Percentiles rank a stretch among this genome's conserved stretches.
Evolutionary conservation across 495 filamentous ascomycete species (phyloP).

Genomic region (Penicillium maclennaniae): DNA sequence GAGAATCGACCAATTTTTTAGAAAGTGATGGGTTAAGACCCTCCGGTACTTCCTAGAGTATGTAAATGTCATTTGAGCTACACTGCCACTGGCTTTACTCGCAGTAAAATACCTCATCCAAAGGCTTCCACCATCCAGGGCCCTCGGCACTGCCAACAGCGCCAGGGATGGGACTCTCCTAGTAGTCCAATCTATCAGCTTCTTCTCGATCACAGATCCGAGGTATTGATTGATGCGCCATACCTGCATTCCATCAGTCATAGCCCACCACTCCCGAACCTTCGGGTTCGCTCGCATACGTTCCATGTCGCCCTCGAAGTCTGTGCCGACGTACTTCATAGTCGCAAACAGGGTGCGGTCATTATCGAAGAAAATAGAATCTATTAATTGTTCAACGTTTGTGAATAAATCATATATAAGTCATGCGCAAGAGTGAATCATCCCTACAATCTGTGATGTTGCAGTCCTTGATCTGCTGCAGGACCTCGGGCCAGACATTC

Average conservation of each 20-base stretch:
- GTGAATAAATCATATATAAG: too few species aligned
- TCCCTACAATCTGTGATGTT: slow-evolving; percentile 65
- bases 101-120: slow-evolving; percentile 70
- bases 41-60: background rate
- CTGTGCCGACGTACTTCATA: slow-evolving; percentile 70
- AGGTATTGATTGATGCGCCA: slow-evolving; percentile 14
- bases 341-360: slow-evolving; percentile 62
- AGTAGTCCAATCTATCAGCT: background rate
- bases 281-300: slow-evolving; percentile 64
- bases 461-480: slow-evolving; percentile 66
- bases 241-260: slow-evolving; percentile 71
- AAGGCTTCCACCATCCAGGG: slow-evolving; percentile 65
- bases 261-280: slow-evolving; percentile 72
- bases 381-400: slow-evolving; percentile 14
- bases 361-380: slow-evolving; percentile 69
- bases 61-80: background rate
- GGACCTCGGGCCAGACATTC: slow-evolving; percentile 69
- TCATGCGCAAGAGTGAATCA: background rate
- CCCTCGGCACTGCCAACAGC: slow-evolving; percentile 60
- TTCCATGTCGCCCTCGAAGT: slow-evolving; percentile 69
- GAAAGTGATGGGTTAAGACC: slow-evolving; percentile 15
- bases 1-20: slow-evolving; percentile 75
- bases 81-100: slow-evolving; percentile 26
- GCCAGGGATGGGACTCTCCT: slow-evolving; percentile 55
- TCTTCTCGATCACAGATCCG: background rate